Conservation (phyloP, 108 stramenopile genomes). For the Licmophora abbreviata region DNA sequence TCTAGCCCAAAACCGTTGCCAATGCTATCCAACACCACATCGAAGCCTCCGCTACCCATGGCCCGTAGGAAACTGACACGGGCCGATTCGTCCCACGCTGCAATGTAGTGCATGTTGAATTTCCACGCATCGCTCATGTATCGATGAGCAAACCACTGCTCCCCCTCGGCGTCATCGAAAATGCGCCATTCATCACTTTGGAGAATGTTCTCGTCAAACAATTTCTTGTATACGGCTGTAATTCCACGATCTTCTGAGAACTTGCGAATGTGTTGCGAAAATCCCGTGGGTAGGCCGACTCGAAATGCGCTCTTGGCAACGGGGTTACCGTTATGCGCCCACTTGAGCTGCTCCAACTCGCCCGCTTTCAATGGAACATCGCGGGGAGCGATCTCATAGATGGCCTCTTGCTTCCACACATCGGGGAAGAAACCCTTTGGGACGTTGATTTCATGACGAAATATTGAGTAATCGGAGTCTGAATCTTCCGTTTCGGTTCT, state of each 20-base stretch:
- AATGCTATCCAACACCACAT: conserved; percentile 41
- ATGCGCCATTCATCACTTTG: too few species aligned
- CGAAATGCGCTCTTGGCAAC: not conserved
- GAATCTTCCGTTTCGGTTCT: conserved; percentile 15
- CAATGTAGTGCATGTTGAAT: conserved; percentile 64
- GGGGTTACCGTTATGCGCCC: not conserved
- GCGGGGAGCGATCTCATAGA: not conserved
- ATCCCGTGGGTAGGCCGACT: not conserved
- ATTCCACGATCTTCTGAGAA: not conserved
- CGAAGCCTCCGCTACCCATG: conserved; percentile 51
- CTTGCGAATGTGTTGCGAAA: not conserved
- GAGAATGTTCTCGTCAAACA: too few species aligned
- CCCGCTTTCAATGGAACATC: not conserved
- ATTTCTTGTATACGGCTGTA: not conserved
- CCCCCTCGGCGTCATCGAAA: not conserved
- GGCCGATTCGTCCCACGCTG: conserved; percentile 35
- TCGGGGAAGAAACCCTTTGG: conserved; percentile 29
- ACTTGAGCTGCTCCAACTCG: not conserved
- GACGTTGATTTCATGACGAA: conserved; percentile 23
- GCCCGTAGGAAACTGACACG: conserved; percentile 31
- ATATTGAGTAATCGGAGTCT: too few species aligned
- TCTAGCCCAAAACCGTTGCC: conserved; percentile 46
- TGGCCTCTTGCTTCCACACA: conserved; percentile 33
- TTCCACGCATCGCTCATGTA: too few species aligned
- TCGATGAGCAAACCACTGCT: not conserved